phyloP scores from a whole-genome alignment of 371 early-diverging fungal genomes.

The Quaeritorhiza haematococci region DNA sequence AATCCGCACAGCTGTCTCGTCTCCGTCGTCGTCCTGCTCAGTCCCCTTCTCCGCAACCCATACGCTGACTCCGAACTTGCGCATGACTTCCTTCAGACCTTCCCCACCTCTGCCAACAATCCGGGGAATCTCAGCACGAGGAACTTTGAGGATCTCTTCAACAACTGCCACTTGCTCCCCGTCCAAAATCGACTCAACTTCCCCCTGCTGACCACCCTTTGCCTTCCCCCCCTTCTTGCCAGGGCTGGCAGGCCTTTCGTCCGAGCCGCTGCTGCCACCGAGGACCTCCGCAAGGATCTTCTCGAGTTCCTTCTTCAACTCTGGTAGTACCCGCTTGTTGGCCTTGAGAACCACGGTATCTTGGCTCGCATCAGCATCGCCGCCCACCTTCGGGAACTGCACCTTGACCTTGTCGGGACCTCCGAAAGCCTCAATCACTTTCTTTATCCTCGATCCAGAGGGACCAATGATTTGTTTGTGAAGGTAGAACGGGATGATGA shows the following conservation, averaged over 20 bases:
- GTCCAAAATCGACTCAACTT: background rate
- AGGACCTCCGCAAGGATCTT: conserved; percentile 20
- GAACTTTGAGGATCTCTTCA: conserved; percentile 12
- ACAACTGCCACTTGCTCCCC: background rate
- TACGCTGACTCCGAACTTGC: conserved; percentile 21
- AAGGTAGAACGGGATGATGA: conserved; percentile 55
- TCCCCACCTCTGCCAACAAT: conserved; percentile 26
- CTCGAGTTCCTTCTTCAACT: conserved; percentile 17
- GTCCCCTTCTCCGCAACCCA: conserved; percentile 17
- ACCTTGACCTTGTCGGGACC: conserved; percentile 50
- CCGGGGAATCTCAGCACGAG: conserved; percentile 24
- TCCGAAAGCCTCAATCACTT: conserved; percentile 58
- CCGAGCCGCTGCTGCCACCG: conserved; percentile 3
- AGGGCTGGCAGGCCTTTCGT: background rate
- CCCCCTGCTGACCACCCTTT: background rate
- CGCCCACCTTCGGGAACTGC: conserved; percentile 29
- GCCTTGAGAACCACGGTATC: conserved; percentile 24
- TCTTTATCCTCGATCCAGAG: conserved; percentile 63
- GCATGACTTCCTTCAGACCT: conserved; percentile 28
- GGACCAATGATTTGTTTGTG: conserved; percentile 78
- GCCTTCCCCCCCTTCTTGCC: background rate
- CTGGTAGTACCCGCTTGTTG: conserved; percentile 13
- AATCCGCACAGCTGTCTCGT: conserved; percentile 14
- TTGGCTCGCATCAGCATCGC: conserved; percentile 10
- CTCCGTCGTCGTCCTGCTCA: conserved; percentile 4